Percentiles rank a stretch among this genome's conserved stretches.
Conservation (phyloP, 208 protist genomes). For the Leishmania martiniquensis region DNA sequence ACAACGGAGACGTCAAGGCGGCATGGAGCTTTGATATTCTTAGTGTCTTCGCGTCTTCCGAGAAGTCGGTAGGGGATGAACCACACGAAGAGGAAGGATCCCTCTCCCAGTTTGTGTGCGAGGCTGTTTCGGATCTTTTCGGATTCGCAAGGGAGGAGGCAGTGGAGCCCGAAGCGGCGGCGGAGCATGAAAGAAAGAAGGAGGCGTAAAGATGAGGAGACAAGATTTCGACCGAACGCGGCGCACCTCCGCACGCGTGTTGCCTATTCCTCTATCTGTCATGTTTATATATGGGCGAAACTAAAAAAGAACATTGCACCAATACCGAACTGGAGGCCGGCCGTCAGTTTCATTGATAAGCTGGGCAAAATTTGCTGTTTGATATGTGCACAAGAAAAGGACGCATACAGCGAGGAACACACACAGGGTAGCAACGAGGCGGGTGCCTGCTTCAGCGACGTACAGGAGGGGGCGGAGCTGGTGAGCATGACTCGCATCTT, state of each 20-base stretch:
- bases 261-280: not conserved
- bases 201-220: conserved; percentile 17
- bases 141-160: conserved; percentile 34
- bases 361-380: not conserved
- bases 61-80: conserved; percentile 12
- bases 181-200: conserved; percentile 35
- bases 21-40: conserved; percentile 56
- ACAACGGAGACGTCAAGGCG: conserved; percentile 70
- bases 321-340: not conserved
- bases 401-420: not conserved
- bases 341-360: not conserved
- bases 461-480: not conserved
- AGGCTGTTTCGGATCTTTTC: conserved; percentile 43
- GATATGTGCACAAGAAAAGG: not conserved
- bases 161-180: conserved; percentile 15
- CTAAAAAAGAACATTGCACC: not conserved
- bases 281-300: conserved; percentile 5
- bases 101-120: conserved; percentile 29
- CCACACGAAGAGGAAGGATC: conserved; percentile 27
- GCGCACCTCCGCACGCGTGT: not conserved
- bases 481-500: not conserved
- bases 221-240: not conserved
- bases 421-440: not conserved
- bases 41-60: conserved; percentile 17
- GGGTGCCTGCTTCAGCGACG: not conserved